Conservation (phyloP, 1,284 basidiomycete genomes). For the Cerioporus squamosus region DNA sequence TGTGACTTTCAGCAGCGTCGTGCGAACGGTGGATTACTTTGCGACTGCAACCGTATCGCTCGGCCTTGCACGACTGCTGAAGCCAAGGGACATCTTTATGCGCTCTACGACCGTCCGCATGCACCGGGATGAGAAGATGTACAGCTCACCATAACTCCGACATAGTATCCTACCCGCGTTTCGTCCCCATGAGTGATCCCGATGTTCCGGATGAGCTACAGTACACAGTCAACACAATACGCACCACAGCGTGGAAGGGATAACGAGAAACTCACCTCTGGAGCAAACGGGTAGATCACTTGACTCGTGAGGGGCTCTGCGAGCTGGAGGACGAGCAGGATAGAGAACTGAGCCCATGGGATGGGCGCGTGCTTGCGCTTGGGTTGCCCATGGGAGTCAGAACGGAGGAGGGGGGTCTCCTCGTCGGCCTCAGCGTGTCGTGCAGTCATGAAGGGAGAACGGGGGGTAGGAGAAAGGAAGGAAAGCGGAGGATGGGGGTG, state of each 20-base stretch:
- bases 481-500: constrained; percentile 12
- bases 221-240: too few species aligned
- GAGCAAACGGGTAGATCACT: constrained; percentile 69
- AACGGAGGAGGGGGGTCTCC: constrained; percentile 42
- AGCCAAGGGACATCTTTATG: too few species aligned
- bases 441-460: constrained; percentile 22
- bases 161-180: constrained; percentile 57
- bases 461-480: not conserved
- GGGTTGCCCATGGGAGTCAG: constrained; percentile 24
- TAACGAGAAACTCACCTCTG: constrained; percentile 26
- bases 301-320: constrained; percentile 63
- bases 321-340: constrained; percentile 68
- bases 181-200: constrained; percentile 70
- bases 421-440: constrained; percentile 39
- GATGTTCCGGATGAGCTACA: constrained; percentile 60
- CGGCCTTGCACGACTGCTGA: too few species aligned
- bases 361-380: constrained; percentile 53
- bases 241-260: not conserved
- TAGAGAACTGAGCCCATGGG: constrained; percentile 70
- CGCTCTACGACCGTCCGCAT: too few species aligned
- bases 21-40: too few species aligned
- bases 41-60: too few species aligned
- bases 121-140: constrained; percentile 17
- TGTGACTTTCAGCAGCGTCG: too few species aligned
- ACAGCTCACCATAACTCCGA: constrained; percentile 51